Evolutionary conservation across 75 land plant species (phyloP), one percentile per base, ranked within the genome.

Genomic region (Pinus taeda): DNA sequence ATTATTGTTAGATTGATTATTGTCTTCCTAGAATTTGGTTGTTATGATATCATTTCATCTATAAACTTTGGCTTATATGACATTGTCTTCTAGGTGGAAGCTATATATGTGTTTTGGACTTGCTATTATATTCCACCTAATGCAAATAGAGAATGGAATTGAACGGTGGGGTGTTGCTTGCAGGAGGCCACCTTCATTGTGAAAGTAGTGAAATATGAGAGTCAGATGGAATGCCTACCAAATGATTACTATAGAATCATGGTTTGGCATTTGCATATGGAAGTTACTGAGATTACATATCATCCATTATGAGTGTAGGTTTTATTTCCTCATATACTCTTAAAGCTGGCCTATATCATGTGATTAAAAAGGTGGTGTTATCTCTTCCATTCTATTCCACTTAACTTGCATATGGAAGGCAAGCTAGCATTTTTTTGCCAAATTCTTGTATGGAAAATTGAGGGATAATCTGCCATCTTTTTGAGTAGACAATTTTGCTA

Each of bases 171-270:
- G 18, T 17, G 20, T 17, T 36, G 17, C 24, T 24, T 29, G 63
- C 90, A 95, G 98, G 96, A 78, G 57, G 87, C 88, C 57, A 83
- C 83, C 42, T 95, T 95, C 61, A 86, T 93, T 57, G 88, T 90
- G 75, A 90, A 90, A 75, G 22, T 95, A 39, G 91, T 95, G 65
- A 92, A 93, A 79, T 95, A 95, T 83, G 98, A 95, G 66, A 89
- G 86, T 77, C 91, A 89, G 78, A 95, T 95, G 95, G 93, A 95
- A 80, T 89, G 96, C 9, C 80, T 89, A 5, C 87, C 84, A 30
- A 53, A 73, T 20, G 81, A 82, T 49, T 90, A 90, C 70, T 85
- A 88, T 3, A 89, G 80, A 76, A 84, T 95, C 39, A 85, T 93
- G 95, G 98, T 87, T 74, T 94, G 97, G 97, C 89, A 85, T 82